These are phyloP conservation scores for Colletotrichum sp. DNA, from an alignment of 2,329 filamentous ascomycete species.

Conservation along the genomic window DNA sequence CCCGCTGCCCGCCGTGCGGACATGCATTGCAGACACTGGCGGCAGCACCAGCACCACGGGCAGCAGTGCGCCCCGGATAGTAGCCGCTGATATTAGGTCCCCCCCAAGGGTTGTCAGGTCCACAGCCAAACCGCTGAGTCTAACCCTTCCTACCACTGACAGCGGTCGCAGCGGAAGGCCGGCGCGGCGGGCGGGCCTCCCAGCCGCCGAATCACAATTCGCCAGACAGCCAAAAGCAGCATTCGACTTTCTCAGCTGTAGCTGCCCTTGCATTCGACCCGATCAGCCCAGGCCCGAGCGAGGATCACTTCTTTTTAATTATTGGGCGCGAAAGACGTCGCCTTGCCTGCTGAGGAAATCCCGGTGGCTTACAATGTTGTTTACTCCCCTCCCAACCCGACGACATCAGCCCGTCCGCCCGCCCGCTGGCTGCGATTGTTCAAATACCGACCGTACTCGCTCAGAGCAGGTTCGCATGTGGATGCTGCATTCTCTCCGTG, in stretches of 20 bases:
- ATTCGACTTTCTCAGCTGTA: not conserved
- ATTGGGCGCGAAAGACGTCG: not conserved
- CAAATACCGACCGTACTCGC: not conserved
- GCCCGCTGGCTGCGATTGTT: not conserved
- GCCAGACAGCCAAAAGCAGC: constrained; percentile 19
- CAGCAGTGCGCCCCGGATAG: not conserved
- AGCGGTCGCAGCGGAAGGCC: not conserved
- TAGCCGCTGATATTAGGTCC: not conserved
- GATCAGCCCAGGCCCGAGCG: not conserved
- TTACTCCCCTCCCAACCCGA: not conserved
- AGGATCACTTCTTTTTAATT: not conserved
- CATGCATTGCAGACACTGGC: not conserved
- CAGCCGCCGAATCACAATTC: constrained; percentile 13
- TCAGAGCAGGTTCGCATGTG: not conserved
- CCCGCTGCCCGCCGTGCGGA: not conserved
- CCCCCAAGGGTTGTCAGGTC: not conserved
- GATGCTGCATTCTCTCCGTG: not conserved
- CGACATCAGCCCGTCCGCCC: not conserved
- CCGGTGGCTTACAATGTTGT: not conserved
- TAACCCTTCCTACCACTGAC: not conserved
- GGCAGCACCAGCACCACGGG: not conserved
- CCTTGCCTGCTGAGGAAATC: not conserved
- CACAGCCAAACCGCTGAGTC: not conserved
- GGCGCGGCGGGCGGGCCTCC: not conserved
- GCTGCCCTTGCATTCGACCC: not conserved